A percentile compares a stretch with the other conserved stretches of the same genome.
These are phyloP conservation scores for Carallia brachiata DNA, from an alignment of 345 rosid species.

Conservation along the genomic window DNA sequence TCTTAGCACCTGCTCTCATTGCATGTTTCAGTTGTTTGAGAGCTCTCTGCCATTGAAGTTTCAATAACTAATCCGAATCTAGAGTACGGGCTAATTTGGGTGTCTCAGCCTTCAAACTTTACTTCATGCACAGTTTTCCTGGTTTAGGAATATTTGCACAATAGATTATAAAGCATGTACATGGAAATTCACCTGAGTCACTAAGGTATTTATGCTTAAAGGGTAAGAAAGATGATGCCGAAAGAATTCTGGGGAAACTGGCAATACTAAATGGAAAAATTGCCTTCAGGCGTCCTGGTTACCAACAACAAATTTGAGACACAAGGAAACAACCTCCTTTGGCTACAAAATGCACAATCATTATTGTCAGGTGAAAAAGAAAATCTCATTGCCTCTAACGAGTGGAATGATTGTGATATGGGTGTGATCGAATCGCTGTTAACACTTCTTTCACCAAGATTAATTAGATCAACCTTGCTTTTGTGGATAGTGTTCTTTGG, in stretches of 20 bases:
- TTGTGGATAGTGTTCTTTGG: slow-evolving; percentile 85
- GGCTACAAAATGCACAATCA: slow-evolving; percentile 38
- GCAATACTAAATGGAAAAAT: slow-evolving; percentile 50
- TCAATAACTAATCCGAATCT: too few species aligned
- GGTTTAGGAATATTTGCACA: not conserved
- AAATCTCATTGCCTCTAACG: slow-evolving; percentile 16
- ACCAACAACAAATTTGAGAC: slow-evolving; percentile 53
- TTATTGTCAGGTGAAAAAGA: slow-evolving; percentile 23
- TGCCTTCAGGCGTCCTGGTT: slow-evolving; percentile 70
- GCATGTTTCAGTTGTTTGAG: too few species aligned
- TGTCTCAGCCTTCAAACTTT: not conserved
- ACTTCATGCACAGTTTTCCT: not conserved
- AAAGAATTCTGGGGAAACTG: slow-evolving; percentile 53
- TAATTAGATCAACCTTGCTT: slow-evolving; percentile 66
- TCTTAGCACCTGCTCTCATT: too few species aligned
- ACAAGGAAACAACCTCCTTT: slow-evolving; percentile 22
- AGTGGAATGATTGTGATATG: slow-evolving; percentile 34
- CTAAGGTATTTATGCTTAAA: slow-evolving; percentile 76
- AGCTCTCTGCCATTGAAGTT: too few species aligned
- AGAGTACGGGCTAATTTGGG: slow-evolving; percentile 28
- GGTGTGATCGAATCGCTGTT: slow-evolving; percentile 40
- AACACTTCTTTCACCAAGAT: slow-evolving; percentile 63
- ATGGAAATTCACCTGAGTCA: slow-evolving; percentile 61
- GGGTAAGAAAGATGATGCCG: slow-evolving; percentile 67
- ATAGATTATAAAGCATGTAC: not conserved